Base-by-base conservation (phyloP, 441 rosid genomes). In the Euphorbia schlechtendalii region DNA sequence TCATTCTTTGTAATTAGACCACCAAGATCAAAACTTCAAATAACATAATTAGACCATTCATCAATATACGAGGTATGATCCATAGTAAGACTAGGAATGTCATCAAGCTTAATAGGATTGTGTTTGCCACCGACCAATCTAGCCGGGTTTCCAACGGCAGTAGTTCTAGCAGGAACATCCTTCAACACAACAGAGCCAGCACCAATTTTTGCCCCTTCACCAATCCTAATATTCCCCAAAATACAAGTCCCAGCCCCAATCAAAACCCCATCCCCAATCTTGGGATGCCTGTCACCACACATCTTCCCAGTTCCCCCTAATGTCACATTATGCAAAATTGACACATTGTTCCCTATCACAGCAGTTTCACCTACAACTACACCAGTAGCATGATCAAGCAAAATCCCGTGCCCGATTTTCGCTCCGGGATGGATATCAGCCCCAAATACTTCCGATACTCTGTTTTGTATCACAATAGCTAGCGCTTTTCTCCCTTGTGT, bases 71-170 rank as follows among this genome's bases (percentile, higher is more conserved):
- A 89, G 53, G 84, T 87, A 20, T 89, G 98, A 65, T 92, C 98
- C 98, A 89, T 89, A 1, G 84, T 84, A 46, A 84, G 61, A 75
- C 96, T 80, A 14, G 93, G 96, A 66, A 80, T 77, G 77, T 80
- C 84, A 38, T 86, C 84, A 55, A 77, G 87, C 82, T 48, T 81
- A 1, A 54, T 64, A 3, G 96, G 88, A 59, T 89, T 89, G 56
- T 77, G 77, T 73, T 84, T 89, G 40, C 96, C 92, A 34, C 98
- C 96, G 17, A 92, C 20, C 80, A 92, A 66, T 64, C 82, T 86
- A 28, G 96, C 96, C 1, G 96, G 98, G 49, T 89, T 92, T 25
- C 98, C 98, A 0, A 89, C 96, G 0, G 96, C 96, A 20, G 96
- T 92, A 8, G 93, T 86, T 61, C 86, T 69, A 0, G 90, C 71